Evolutionary conservation across 768 basidiomycete genomes (phyloP).

Genomic region (Suillus americanus): DNA sequence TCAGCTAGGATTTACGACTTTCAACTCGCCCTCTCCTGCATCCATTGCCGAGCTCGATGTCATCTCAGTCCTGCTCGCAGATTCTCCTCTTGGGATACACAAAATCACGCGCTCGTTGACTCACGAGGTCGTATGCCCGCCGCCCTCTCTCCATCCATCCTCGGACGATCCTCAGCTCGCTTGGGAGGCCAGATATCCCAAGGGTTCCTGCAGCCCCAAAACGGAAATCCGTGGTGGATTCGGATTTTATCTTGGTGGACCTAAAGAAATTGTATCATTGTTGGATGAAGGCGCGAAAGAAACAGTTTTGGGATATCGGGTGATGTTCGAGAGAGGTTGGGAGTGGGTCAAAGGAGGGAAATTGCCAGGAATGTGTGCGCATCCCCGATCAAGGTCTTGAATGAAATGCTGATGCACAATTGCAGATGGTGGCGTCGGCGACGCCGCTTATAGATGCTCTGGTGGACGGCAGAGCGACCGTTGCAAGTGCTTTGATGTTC

Average conservation of each 20-base stretch:
- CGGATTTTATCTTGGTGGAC: constrained; percentile 66
- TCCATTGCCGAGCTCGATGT: constrained; percentile 17
- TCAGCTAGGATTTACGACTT: constrained; percentile 42
- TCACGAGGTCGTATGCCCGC: constrained; percentile 29
- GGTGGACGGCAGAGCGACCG: constrained; percentile 65
- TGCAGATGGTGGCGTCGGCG: constrained; percentile 56
- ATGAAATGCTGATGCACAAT: neutral
- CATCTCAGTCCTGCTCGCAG: constrained; percentile 36
- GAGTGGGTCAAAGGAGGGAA: constrained; percentile 77
- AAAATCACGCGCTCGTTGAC: constrained; percentile 40
- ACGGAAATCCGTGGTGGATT: constrained; percentile 58
- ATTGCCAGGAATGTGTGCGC: constrained; percentile 68
- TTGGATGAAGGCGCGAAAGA: constrained; percentile 47
- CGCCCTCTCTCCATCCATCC: constrained; percentile 11
- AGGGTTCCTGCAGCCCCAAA: constrained; percentile 61
- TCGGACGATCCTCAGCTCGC: constrained; percentile 29
- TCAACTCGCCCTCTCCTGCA: constrained; percentile 6
- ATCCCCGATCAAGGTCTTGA: constrained; percentile 5
- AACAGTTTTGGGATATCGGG: constrained; percentile 61
- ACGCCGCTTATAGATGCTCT: constrained; percentile 60
- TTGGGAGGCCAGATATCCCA: constrained; percentile 64
- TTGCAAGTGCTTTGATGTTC: constrained; percentile 65
- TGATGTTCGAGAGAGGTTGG: constrained; percentile 64
- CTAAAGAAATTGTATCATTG: constrained; percentile 37
- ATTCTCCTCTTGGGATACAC: constrained; percentile 49